These are phyloP conservation scores for Heliamphora exappendiculata DNA, from an alignment of 148 eudicot genomes.

Conservation along the genomic window DNA sequence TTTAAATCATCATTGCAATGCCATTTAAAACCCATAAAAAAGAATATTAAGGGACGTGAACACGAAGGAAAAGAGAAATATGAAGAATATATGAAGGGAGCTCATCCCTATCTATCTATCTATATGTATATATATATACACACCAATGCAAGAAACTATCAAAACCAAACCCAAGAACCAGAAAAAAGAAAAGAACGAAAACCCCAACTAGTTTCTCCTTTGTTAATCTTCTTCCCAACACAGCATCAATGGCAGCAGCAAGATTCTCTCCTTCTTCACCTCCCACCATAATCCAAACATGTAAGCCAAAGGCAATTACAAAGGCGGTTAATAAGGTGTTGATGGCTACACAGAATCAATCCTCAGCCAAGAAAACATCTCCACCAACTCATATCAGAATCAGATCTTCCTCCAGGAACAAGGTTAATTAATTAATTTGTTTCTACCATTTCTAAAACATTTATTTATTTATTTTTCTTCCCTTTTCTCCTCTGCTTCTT, in stretches of 20 bases:
- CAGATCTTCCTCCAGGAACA: conserved; percentile 41
- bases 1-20: no score
- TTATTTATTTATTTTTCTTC: not conserved
- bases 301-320: conserved; percentile 15
- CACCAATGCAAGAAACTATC: no score
- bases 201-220: conserved; percentile 8
- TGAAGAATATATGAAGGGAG: no score
- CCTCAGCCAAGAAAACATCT: conserved; percentile 25
- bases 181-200: not conserved
- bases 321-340: conserved; percentile 21
- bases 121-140: no score
- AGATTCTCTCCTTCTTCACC: conserved; percentile 31
- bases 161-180: not conserved
- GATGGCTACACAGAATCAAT: conserved; percentile 25
- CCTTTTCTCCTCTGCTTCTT: not conserved
- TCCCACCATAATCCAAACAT: conserved; percentile 20
- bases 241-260: conserved; percentile 33
- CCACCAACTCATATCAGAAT: conserved; percentile 36
- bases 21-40: not conserved
- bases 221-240: conserved; percentile 10
- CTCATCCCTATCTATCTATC: no score
- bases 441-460: not conserved
- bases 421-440: no score
- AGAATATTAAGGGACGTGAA: no score
- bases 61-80: no score